A percentile compares a stretch with the other conserved stretches of the same genome.
These are phyloP conservation scores for Penicillium tannophilum DNA, from an alignment of 495 filamentous ascomycete genomes.

Conservation along the genomic window DNA sequence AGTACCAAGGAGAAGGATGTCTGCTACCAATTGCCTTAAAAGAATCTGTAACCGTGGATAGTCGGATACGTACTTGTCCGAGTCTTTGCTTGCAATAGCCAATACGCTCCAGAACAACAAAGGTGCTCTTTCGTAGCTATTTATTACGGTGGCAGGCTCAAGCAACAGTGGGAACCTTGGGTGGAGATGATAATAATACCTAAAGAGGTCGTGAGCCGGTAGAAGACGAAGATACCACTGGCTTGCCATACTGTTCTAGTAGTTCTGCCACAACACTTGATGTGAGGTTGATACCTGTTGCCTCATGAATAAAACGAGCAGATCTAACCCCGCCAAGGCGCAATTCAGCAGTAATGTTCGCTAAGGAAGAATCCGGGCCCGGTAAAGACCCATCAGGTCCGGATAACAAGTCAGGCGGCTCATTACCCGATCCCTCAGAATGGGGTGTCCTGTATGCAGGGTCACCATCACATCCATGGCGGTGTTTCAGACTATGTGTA, in stretches of 20 bases:
- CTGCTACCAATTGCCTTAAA: conserved; percentile 6
- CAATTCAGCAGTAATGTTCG: not conserved
- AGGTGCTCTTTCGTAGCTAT: conserved; percentile 8
- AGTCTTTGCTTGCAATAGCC: conserved; percentile 9
- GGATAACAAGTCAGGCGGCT: not conserved
- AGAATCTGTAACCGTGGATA: conserved; percentile 11
- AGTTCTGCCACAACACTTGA: conserved; percentile 7
- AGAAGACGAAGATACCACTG: not conserved
- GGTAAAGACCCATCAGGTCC: not conserved
- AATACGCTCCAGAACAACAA: conserved; percentile 10
- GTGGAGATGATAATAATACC: conserved; percentile 1
- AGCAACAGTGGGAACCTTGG: conserved; percentile 7
- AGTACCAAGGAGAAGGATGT: conserved; percentile 6
- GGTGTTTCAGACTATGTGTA: conserved; percentile 4
- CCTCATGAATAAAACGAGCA: conserved; percentile 7
- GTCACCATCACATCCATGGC: not conserved
- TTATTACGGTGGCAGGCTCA: not conserved
- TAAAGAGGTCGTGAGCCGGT: not conserved
- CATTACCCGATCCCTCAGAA: conserved; percentile 2
- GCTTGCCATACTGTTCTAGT: conserved; percentile 1
- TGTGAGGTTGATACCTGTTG: conserved; percentile 8
- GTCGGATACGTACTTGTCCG: conserved; percentile 5
- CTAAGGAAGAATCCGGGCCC: not conserved
- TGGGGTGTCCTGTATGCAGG: conserved; percentile 7
- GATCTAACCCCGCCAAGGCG: conserved; percentile 1